These are phyloP conservation scores for Colletotrichum sp. DNA, from an alignment of 2,329 filamentous ascomycete genomes.

Conservation along the genomic window DNA sequence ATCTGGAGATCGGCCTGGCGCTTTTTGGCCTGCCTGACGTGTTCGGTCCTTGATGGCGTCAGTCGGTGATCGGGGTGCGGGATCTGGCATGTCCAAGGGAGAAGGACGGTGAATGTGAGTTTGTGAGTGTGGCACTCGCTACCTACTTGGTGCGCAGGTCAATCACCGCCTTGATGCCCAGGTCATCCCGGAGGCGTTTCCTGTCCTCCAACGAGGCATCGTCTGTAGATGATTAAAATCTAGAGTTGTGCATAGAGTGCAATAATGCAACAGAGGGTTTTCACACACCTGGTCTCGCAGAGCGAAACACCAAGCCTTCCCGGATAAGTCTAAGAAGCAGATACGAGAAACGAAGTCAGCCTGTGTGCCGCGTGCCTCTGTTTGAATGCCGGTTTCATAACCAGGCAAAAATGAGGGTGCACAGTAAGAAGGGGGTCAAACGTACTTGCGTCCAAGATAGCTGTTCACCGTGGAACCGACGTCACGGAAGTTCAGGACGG, in stretches of 20 bases:
- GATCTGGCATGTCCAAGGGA: not conserved
- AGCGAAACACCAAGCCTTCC: conserved; percentile 71
- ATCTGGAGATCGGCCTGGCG: conserved; percentile 50
- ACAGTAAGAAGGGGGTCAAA: not conserved
- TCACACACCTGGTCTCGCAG: conserved; percentile 62
- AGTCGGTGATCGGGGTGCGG: not conserved
- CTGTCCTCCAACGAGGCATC: conserved; percentile 73
- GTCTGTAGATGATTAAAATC: conserved; percentile 49
- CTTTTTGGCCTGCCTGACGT: conserved; percentile 70
- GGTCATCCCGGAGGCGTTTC: conserved; percentile 59
- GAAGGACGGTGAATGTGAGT: not conserved
- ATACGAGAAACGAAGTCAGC: not conserved
- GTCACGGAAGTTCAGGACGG: conserved; percentile 78
- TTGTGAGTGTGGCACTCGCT: not conserved
- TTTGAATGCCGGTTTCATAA: not conserved
- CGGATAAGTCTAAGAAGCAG: conserved; percentile 49
- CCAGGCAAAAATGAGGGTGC: not conserved
- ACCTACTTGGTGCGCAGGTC: conserved; percentile 78
- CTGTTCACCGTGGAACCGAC: conserved; percentile 72
- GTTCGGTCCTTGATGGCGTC: conserved; percentile 65
- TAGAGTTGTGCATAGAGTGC: not conserved
- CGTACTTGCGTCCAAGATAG: conserved; percentile 59
- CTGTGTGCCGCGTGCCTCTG: not conserved
- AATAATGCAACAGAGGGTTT: not conserved
- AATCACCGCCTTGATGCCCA: conserved; percentile 74